phyloP scores from a whole-genome alignment of 2,329 filamentous ascomycete genomes.

The Cladosporium sp. region DNA sequence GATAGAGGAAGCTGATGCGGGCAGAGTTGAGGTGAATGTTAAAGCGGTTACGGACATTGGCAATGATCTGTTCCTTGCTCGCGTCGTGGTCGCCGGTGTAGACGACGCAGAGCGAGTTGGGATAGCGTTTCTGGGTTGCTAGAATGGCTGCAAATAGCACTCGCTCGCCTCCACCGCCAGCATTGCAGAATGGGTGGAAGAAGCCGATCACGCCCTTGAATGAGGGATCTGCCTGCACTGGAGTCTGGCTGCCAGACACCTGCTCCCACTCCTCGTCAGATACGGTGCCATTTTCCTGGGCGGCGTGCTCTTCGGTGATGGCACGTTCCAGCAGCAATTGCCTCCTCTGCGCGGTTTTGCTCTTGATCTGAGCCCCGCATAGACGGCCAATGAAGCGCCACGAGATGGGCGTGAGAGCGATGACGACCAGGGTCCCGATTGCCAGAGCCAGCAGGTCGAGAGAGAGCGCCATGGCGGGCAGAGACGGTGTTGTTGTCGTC shows the following conservation, averaged over 20 bases:
- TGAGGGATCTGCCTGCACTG: conserved; percentile 49
- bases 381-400: conserved; percentile 22
- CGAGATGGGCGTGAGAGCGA: conserved; percentile 23
- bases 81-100: conserved; percentile 95
- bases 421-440: conserved; percentile 20
- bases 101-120: conserved; percentile 81
- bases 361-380: conserved; percentile 25
- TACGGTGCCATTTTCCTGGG: conserved; percentile 16
- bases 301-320: conserved; percentile 21
- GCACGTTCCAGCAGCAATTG: conserved; percentile 28
- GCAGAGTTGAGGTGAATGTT: conserved; percentile 85
- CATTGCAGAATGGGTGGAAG: conserved; percentile 98
- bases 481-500: background rate
- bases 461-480: conserved; percentile 7
- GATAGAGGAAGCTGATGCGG: conserved; percentile 82
- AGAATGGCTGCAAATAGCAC: conserved; percentile 95
- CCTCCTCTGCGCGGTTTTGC: conserved; percentile 29
- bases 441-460: conserved; percentile 18
- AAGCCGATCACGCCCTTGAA: conserved; percentile 90
- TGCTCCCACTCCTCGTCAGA: conserved; percentile 69
- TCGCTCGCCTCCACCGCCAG: conserved; percentile 89
- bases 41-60: conserved; percentile 65
- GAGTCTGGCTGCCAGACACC: conserved; percentile 47
- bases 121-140: conserved; percentile 84
- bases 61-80: conserved; percentile 72